These are phyloP conservation scores for Terana coerulea DNA, from an alignment of 768 basidiomycete species.

Conservation along the genomic window DNA sequence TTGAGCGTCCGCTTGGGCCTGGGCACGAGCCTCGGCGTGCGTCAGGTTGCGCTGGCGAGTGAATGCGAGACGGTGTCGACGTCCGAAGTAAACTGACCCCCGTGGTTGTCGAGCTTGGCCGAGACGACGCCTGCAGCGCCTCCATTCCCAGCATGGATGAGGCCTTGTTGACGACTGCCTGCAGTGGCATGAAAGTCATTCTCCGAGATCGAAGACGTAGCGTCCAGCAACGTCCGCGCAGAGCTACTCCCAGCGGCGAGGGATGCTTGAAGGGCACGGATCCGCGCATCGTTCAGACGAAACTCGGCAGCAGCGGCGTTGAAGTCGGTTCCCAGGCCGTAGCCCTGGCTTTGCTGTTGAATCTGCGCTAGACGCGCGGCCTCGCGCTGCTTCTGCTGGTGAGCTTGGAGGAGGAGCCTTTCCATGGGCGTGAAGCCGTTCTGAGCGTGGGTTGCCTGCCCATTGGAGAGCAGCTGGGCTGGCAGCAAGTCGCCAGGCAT, in stretches of 20 bases:
- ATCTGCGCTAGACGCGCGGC: slow-evolving; percentile 29
- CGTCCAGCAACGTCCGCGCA: slow-evolving; percentile 16
- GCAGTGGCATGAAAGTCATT: slow-evolving; percentile 32
- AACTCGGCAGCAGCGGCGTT: slow-evolving; percentile 1
- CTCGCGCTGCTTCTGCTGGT: slow-evolving; percentile 24
- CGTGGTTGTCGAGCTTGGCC: background rate
- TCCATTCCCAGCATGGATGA: background rate
- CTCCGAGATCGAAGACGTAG: slow-evolving; percentile 29
- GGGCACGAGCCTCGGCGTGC: slow-evolving; percentile 18
- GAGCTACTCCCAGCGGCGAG: slow-evolving; percentile 1
- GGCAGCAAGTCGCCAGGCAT: slow-evolving; percentile 5
- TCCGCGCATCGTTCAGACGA: background rate
- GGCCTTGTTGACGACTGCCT: slow-evolving; percentile 2
- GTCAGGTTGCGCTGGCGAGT: slow-evolving; percentile 26
- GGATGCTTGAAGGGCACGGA: background rate
- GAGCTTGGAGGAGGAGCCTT: slow-evolving; percentile 61
- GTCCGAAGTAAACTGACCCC: background rate
- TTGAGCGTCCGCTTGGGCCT: slow-evolving; percentile 7
- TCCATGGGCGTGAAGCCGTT: slow-evolving; percentile 68
- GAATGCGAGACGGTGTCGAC: slow-evolving; percentile 10
- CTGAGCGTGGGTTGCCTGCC: slow-evolving; percentile 29
- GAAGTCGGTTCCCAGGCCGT: background rate
- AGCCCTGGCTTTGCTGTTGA: background rate
- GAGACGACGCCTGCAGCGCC: background rate
- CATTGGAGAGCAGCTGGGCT: slow-evolving; percentile 16